Percentiles rank a stretch among this genome's conserved stretches.
Conservation (phyloP, 805 yeast genomes). For the Phaffomyces opuntiae region DNA sequence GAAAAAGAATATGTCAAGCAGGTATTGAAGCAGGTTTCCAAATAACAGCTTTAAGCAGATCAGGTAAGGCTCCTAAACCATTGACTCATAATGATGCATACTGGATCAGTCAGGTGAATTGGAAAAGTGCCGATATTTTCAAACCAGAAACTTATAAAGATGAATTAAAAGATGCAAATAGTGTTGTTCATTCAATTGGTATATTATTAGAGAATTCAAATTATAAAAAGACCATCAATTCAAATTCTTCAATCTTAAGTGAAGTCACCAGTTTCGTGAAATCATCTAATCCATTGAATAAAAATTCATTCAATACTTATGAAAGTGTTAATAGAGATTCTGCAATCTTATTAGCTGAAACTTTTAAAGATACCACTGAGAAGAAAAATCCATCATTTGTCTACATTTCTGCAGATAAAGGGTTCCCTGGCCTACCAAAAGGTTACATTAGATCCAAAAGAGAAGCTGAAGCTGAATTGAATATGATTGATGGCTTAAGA, state of each 20-base stretch:
- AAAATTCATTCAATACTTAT: constrained; percentile 40
- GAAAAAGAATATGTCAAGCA: constrained; percentile 58
- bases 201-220: constrained; percentile 59
- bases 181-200: constrained; percentile 83
- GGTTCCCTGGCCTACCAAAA: constrained; percentile 58
- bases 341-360: constrained; percentile 56
- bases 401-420: constrained; percentile 75
- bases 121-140: constrained; percentile 66
- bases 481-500: constrained; percentile 41
- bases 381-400: constrained; percentile 42
- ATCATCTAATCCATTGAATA: constrained; percentile 54
- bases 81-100: constrained; percentile 24
- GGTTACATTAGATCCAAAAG: constrained; percentile 75
- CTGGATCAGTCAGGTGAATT: constrained; percentile 55
- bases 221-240: constrained; percentile 49
- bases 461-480: constrained; percentile 59
- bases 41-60: constrained; percentile 58
- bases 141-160: constrained; percentile 49
- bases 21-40: constrained; percentile 56
- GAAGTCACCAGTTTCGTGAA: constrained; percentile 35
- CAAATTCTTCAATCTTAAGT: constrained; percentile 19
- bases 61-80: constrained; percentile 44
- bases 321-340: constrained; percentile 63
- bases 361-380: constrained; percentile 31
- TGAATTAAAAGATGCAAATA: constrained; percentile 41